Evolutionary conservation across 495 filamentous ascomycete species (phyloP), one percentile per base, ranked within the genome.

Genomic region (Xanthoparmelia taractica): DNA sequence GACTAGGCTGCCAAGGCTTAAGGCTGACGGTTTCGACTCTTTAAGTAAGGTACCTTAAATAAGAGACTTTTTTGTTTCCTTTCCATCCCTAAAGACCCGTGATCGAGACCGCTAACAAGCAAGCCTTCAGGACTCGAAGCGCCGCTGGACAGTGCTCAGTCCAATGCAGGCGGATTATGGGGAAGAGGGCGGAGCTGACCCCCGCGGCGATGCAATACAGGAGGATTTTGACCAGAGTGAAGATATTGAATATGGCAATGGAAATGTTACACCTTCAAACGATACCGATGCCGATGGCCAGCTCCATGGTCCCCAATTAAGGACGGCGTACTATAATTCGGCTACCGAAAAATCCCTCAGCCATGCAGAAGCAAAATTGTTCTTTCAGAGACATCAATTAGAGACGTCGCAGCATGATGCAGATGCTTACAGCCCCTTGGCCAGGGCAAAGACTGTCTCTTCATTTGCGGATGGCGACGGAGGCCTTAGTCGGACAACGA

Each of bases 291-390:
- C 71, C 60, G 72, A 76, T 36, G 66, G 61, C n/a, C 33, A 55
- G 50, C 34, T 52, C 52, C 8, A 54, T 58, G 63, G 61, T 15
- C 27, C 55, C 8, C 43, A 61, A 58, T 20, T 66, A 64, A 90
- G 84, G 74, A 95, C 91, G 4, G 86, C 91, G 10, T 90, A 87
- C 66, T 94, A 91, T 73, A 89, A 94, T 73, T 86, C 88, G 70
- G 84, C 89, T n/a, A 85, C 86, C 63, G 93, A 98, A 72, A 94
- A 92, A 69, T 88, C 90, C 65, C 85, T 93, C 81, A 91, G 85
- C 65, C 90, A 97, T 74, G 82, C 87, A 27, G 93, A 98, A 69
- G 90, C 93, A 41, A 97, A 94, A 72, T 80, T 96, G 36, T 92
- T 97, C 77, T 98, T 96, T 74, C 94, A 96, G 70, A 82, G 91